A percentile compares a stretch with the other conserved stretches of the same genome.
phyloP scores from a whole-genome alignment of 176 grass and related monocot species.

The Melocanna baccifera region DNA sequence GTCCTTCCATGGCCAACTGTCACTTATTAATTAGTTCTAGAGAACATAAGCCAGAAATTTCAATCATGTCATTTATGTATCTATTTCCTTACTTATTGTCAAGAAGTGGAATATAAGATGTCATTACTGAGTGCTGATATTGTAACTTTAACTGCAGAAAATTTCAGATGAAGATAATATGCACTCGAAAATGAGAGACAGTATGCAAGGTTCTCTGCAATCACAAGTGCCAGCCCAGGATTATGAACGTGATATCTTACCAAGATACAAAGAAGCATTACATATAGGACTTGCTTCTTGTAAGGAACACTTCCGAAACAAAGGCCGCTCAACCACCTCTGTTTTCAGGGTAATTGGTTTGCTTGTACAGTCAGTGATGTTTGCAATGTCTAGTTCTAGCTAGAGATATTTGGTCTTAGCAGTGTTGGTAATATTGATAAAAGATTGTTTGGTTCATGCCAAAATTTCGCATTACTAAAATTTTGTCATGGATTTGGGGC shows the following conservation, averaged over 20 bases:
- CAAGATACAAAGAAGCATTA: constrained; percentile 77
- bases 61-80: background rate
- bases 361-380: background rate
- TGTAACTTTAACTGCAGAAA: constrained; percentile 40
- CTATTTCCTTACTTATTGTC: background rate
- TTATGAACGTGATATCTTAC: constrained; percentile 81
- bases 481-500: background rate
- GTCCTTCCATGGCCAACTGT: background rate
- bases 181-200: constrained; percentile 21
- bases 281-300: constrained; percentile 60
- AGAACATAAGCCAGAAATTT: background rate
- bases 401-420: background rate
- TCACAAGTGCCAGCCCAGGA: constrained; percentile 56
- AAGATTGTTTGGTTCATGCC: background rate
- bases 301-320: constrained; percentile 51
- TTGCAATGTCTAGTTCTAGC: background rate
- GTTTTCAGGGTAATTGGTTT: constrained; percentile 55
- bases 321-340: constrained; percentile 45
- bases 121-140: background rate
- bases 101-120: background rate
- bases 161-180: constrained; percentile 46
- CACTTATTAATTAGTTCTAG: background rate
- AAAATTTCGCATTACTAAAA: background rate
- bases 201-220: constrained; percentile 32
- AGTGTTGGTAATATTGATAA: background rate